Conservation (phyloP, 2,329 filamentous ascomycete species). For the Talaromyces sp. region DNA sequence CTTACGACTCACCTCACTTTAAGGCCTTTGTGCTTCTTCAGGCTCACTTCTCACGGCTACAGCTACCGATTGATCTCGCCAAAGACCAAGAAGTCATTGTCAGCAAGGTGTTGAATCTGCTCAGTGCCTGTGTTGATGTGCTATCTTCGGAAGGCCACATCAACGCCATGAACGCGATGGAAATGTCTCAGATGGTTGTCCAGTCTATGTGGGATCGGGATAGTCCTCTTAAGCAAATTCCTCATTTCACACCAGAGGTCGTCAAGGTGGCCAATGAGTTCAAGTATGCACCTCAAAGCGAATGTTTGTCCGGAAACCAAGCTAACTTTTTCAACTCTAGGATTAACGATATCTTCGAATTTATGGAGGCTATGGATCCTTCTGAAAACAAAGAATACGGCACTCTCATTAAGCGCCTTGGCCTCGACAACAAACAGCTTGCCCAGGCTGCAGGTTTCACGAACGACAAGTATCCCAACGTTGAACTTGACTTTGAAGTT, state of each 20-base stretch:
- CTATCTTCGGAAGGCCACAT: slow-evolving; percentile 92
- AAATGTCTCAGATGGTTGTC: slow-evolving; percentile 98
- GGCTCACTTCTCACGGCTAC: slow-evolving; percentile 96
- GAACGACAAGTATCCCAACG: slow-evolving; percentile 91
- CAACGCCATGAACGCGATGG: slow-evolving; percentile 98
- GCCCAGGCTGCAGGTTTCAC: slow-evolving; percentile 89
- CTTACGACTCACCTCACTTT: slow-evolving; percentile 92
- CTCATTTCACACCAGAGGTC: slow-evolving; percentile 79
- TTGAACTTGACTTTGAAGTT: slow-evolving; percentile 84
- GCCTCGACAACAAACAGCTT: slow-evolving; percentile 75
- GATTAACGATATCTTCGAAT: slow-evolving; percentile 92
- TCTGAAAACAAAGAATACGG: slow-evolving; percentile 82
- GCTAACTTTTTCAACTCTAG: slow-evolving; percentile 36
- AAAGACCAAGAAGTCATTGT: slow-evolving; percentile 92
- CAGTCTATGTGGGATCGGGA: slow-evolving; percentile 99
- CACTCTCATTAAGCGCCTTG: slow-evolving; percentile 69
- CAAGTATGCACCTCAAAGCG: slow-evolving; percentile 50
- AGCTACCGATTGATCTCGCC: slow-evolving; percentile 87
- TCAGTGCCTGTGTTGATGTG: slow-evolving; percentile 91
- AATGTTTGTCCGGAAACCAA: slow-evolving; percentile 20
- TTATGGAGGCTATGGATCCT: slow-evolving; percentile 98
- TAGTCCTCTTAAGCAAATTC: slow-evolving; percentile 94
- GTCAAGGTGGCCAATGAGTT: slow-evolving; percentile 77
- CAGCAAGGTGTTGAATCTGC: slow-evolving; percentile 75
- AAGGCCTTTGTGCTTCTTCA: slow-evolving; percentile 97